Evolutionary conservation across 2,329 filamentous ascomycete genomes (phyloP), one percentile per base, ranked within the genome.

Genomic region (Verticillium longisporum): DNA sequence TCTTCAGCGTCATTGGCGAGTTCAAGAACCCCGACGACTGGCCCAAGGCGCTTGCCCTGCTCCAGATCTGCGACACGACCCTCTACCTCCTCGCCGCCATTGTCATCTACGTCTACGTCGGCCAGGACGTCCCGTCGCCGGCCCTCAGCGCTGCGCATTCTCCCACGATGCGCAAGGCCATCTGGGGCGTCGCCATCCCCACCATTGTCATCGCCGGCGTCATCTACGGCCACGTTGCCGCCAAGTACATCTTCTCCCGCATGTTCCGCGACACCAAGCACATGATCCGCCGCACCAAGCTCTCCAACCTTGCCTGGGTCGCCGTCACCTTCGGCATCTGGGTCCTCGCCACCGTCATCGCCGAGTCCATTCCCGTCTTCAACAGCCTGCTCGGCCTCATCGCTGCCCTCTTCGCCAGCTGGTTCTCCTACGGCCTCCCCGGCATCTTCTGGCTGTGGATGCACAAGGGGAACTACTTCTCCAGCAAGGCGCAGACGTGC

Each of bases 201-300:
- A 90, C 86, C 2, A 90, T 91, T 61, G 77, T 91, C 56, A 84
- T 91, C 57, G 86, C 88, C 0, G 88, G 88, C 59, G 87, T 90
- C 6, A 88, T 91, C 64, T 87, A 89, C 69, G 87, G 83, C 13
- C 84, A 88, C 62, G 83, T 90, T 1, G 86, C 85, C 2, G 80
- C 79, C 60, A 89, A 88, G 68, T 88, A 88, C 66, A 76, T 89
- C 61, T 91, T 88, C 68, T 74, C 84, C 3, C 83, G 88, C 34
- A 70, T 87, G 7, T 89, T 89, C 75, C 75, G 79, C 21, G 81
- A 83, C 62, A 86, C 83, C 7, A 79, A 83, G 66, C 80, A 82
- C 66, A 76, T 84, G 71, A 75, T 77, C 60, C 78, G 80, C 65
- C 77, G 78, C 55, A 84, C 79, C 56, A 75, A 74, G 62, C 62